Conservation (phyloP, 371 early-diverging fungal species). For the Lichtheimia ornata region DNA sequence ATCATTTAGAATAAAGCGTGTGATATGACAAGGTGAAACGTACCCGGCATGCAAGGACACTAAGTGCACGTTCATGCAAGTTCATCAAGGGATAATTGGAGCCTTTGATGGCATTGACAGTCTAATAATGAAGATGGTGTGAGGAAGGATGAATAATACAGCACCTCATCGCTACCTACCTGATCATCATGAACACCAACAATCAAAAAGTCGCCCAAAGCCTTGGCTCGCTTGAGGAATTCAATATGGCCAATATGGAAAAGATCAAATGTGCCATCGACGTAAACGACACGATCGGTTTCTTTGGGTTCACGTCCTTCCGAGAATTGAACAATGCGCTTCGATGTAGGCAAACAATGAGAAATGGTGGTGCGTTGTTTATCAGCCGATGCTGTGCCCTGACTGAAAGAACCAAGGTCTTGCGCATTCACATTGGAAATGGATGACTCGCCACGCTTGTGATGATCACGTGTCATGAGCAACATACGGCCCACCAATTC, state of each 20-base stretch:
- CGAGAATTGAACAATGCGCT: slow-evolving; percentile 86
- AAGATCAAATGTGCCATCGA: slow-evolving; percentile 96
- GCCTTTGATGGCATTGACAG: slow-evolving; percentile 84
- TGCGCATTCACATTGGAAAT: slow-evolving; percentile 63
- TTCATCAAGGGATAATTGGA: slow-evolving; percentile 93
- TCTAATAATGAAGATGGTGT: slow-evolving; percentile 15
- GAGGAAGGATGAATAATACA: too few species aligned
- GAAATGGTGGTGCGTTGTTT: slow-evolving; percentile 59
- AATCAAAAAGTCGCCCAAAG: slow-evolving; percentile 84
- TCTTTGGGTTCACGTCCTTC: slow-evolving; percentile 76
- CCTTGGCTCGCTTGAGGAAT: slow-evolving; percentile 86
- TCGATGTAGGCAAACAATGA: slow-evolving; percentile 86
- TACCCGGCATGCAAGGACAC: slow-evolving; percentile 86
- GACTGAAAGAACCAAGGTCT: slow-evolving; percentile 63
- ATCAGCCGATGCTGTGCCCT: slow-evolving; percentile 4
- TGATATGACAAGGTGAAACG: slow-evolving; percentile 23
- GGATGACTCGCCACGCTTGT: slow-evolving; percentile 58
- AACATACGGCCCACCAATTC: slow-evolving; percentile 96
- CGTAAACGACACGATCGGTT: slow-evolving; percentile 79
- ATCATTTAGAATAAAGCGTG: background rate
- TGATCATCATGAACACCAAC: slow-evolving; percentile 95
- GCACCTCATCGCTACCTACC: slow-evolving; percentile 23
- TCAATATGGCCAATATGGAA: slow-evolving; percentile 97
- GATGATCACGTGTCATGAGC: slow-evolving; percentile 86
- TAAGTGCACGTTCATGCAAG: slow-evolving; percentile 88